Percentiles rank a stretch among this genome's conserved stretches.
These are phyloP conservation scores for Solanum bulbocastanum DNA, from an alignment of 257 asterid species.

Conservation along the genomic window DNA sequence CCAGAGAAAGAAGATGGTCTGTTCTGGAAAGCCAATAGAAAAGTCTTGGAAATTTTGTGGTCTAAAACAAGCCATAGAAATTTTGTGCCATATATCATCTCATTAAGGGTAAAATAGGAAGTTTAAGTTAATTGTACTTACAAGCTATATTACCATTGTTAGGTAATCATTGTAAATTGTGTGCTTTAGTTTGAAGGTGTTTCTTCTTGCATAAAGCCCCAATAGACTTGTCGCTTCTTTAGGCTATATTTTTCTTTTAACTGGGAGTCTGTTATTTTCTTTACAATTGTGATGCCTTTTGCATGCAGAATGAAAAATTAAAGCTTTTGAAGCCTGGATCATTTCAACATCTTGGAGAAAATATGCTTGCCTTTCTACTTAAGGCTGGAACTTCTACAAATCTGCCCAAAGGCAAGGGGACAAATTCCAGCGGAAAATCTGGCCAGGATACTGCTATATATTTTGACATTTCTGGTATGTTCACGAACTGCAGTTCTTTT, in stretches of 20 bases:
- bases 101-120: neutral
- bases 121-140: neutral
- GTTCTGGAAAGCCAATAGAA: neutral
- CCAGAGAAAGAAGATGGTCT: neutral
- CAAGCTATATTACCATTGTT: neutral
- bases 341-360: slow-evolving; percentile 98
- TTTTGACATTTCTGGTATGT: slow-evolving; percentile 83
- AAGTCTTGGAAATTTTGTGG: neutral
- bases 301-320: slow-evolving; percentile 79
- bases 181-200: neutral
- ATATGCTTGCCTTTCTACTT: slow-evolving; percentile 87
- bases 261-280: neutral
- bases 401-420: slow-evolving; percentile 44
- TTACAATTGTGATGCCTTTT: neutral
- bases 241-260: neutral
- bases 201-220: neutral
- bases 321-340: slow-evolving; percentile 84
- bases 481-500: neutral
- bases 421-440: slow-evolving; percentile 28
- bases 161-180: neutral
- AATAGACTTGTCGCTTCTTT: neutral
- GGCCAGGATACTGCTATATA: slow-evolving; percentile 57
- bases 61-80: neutral
- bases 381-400: slow-evolving; percentile 69
- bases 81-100: neutral